These are phyloP conservation scores for Pyricularia pennisetigena DNA, from an alignment of 2,329 filamentous ascomycete genomes.

Conservation along the genomic window DNA sequence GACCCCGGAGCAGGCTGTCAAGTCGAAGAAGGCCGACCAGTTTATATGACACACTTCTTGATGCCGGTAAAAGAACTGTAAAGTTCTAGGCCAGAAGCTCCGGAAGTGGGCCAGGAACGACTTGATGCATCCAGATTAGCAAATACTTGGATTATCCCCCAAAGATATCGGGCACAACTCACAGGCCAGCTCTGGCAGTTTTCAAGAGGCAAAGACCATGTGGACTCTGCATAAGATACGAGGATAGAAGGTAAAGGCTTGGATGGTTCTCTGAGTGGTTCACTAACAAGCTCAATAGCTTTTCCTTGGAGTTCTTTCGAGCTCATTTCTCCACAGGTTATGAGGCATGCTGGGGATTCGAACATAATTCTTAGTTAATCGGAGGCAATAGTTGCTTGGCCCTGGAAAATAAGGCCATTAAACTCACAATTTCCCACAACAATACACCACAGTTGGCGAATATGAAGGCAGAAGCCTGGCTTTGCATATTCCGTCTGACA, in stretches of 20 bases:
- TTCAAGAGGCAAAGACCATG: conserved; percentile 27
- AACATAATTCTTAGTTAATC: neutral
- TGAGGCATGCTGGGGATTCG: conserved; percentile 18
- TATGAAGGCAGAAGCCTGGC: conserved; percentile 32
- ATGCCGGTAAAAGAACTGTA: conserved; percentile 21
- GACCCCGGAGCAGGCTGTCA: conserved; percentile 11
- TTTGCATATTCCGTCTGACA: conserved; percentile 23
- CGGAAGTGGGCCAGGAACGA: conserved; percentile 30
- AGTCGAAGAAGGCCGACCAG: conserved; percentile 15
- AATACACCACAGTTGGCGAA: conserved; percentile 37
- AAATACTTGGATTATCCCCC: neutral
- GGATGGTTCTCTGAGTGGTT: conserved; percentile 15
- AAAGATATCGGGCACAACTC: conserved; percentile 12
- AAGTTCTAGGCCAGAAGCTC: conserved; percentile 28
- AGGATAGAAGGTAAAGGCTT: conserved; percentile 17
- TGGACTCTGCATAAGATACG: conserved; percentile 22
- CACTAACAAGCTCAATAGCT: conserved; percentile 18
- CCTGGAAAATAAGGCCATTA: conserved; percentile 1
- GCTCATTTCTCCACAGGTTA: conserved; percentile 30
- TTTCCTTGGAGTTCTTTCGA: conserved; percentile 23
- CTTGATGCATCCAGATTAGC: conserved; percentile 10
- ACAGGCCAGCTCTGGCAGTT: conserved; percentile 37
- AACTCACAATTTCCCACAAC: conserved; percentile 31
- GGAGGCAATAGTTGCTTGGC: neutral
- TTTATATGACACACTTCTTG: conserved; percentile 10